phyloP scores from a whole-genome alignment of 2,329 filamentous ascomycete genomes.

The Lomentospora prolificans region DNA sequence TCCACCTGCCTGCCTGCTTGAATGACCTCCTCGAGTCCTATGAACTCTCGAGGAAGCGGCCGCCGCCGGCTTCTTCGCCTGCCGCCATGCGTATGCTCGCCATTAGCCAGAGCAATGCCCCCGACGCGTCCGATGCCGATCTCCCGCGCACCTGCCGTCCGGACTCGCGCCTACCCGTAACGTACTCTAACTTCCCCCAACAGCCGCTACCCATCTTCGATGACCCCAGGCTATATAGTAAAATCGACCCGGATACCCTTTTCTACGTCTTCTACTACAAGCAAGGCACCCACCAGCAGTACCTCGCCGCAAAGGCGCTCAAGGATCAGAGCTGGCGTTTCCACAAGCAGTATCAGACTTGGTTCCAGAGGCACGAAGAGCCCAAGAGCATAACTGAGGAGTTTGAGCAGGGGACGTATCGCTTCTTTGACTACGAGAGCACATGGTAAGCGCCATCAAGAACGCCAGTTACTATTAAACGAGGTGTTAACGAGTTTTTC shows the following conservation, averaged over 20 bases:
- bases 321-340: constrained; percentile 99
- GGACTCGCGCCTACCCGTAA: constrained; percentile 64
- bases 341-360: constrained; percentile 99
- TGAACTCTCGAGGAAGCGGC: constrained; percentile 68
- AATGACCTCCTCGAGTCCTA: constrained; percentile 88
- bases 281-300: constrained; percentile 92
- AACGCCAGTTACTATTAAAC: too few species aligned
- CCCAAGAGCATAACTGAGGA: constrained; percentile 98
- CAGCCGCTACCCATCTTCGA: constrained; percentile 89
- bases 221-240: constrained; percentile 75
- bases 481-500: too few species aligned
- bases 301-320: constrained; percentile 87
- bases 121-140: constrained; percentile 70
- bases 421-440: constrained; percentile 98
- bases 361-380: constrained; percentile 98
- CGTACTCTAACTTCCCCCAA: constrained; percentile 78
- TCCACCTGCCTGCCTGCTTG: constrained; percentile 79
- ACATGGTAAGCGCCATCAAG: constrained; percentile 81
- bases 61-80: constrained; percentile 50
- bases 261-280: constrained; percentile 99
- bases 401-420: constrained; percentile 96
- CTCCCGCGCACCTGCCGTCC: constrained; percentile 77
- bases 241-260: constrained; percentile 89
- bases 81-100: constrained; percentile 65
- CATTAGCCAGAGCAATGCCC: constrained; percentile 62